A percentile compares a stretch with the other conserved stretches of the same genome.
These are phyloP conservation scores for Exidia glandulosa DNA, from an alignment of 768 basidiomycete species.

Conservation along the genomic window DNA sequence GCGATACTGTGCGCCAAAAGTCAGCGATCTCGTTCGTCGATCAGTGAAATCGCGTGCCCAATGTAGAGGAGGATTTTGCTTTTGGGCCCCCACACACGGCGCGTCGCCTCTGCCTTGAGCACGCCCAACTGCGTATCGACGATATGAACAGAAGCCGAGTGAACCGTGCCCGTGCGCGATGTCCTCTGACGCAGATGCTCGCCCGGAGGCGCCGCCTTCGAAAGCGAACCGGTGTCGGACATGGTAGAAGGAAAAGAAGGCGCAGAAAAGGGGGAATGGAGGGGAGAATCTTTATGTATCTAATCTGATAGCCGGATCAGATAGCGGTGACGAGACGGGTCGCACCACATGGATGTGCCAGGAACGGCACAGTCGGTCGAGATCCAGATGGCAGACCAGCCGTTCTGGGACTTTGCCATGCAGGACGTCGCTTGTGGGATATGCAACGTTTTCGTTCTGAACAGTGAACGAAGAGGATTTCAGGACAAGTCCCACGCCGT, in stretches of 20 bases:
- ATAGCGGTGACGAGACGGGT: not conserved
- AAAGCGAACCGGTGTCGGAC: not conserved
- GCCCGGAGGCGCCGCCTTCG: not conserved
- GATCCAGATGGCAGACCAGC: no score
- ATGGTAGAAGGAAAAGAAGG: not conserved
- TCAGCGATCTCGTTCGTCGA: not conserved
- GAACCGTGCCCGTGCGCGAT: not conserved
- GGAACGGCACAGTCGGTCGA: no score
- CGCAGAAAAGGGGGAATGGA: no score
- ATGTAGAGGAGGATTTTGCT: not conserved
- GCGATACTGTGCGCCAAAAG: slow-evolving; percentile 30
- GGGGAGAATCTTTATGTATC: not conserved
- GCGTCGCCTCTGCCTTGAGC: not conserved
- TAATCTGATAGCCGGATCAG: not conserved
- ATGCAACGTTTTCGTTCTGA: no score
- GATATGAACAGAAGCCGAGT: not conserved
- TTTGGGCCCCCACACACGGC: not conserved
- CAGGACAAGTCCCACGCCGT: no score
- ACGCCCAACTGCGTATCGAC: not conserved
- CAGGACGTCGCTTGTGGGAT: no score
- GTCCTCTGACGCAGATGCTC: not conserved
- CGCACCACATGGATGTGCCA: no score
- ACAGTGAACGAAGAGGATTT: no score
- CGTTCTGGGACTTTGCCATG: no score
- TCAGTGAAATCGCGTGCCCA: not conserved